These are phyloP conservation scores for Primulina eburnea DNA, from an alignment of 257 asterid species.

Conservation along the genomic window DNA sequence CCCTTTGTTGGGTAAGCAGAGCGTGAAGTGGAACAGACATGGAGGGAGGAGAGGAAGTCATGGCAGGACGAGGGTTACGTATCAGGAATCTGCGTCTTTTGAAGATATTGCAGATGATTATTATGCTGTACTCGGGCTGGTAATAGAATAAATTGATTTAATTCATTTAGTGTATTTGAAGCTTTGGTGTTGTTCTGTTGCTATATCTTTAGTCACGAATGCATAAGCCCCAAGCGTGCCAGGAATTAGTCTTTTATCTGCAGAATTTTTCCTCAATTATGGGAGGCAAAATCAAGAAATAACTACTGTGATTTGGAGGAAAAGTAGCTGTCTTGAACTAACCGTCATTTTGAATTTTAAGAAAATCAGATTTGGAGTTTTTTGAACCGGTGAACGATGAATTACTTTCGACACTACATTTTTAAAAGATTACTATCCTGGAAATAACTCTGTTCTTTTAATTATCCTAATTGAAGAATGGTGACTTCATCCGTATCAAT, in stretches of 20 bases:
- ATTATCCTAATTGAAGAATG: background rate
- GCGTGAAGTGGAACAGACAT: conserved; percentile 43
- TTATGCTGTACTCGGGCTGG: conserved; percentile 84
- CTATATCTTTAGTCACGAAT: background rate
- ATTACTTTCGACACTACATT: background rate
- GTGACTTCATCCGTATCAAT: background rate
- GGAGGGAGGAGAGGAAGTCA: conserved; percentile 42
- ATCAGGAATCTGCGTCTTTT: conserved; percentile 47
- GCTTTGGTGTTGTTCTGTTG: background rate
- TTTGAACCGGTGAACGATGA: background rate
- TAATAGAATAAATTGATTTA: conserved; percentile 27
- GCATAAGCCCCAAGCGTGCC: background rate
- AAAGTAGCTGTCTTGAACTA: background rate
- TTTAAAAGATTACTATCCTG: no score
- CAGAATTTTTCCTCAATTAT: no score
- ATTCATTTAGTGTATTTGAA: background rate
- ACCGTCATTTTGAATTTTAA: background rate
- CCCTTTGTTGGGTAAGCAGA: conserved; percentile 32
- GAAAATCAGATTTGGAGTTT: background rate
- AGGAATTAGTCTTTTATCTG: background rate
- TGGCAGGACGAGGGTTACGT: conserved; percentile 58
- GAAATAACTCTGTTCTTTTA: background rate
- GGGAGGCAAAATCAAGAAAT: no score
- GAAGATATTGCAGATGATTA: conserved; percentile 76
- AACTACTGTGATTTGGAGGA: background rate